Percentiles rank a stretch among this genome's conserved stretches.
These are phyloP conservation scores for Kodamaea alishanica DNA, from an alignment of 1,139 yeast species.

Conservation along the genomic window DNA sequence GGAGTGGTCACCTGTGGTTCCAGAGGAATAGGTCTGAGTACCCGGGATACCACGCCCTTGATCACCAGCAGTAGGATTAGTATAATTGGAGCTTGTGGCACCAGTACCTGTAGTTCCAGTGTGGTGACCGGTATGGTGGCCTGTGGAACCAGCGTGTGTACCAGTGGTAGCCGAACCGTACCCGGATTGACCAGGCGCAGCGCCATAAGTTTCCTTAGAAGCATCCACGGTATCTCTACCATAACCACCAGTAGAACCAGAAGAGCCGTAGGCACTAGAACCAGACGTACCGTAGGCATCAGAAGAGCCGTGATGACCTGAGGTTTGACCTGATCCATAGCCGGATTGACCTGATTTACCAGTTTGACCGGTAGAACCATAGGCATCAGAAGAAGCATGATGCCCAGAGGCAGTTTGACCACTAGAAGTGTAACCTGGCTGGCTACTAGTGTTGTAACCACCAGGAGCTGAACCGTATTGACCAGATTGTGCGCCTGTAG, in stretches of 20 bases:
- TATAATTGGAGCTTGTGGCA: no score
- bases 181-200: slow-evolving; percentile 1
- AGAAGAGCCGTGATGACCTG: slow-evolving; percentile 9
- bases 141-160: slow-evolving; percentile 2
- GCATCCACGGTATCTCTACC: not conserved
- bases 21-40: slow-evolving; percentile 10
- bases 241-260: slow-evolving; percentile 8
- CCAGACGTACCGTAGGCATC: slow-evolving; percentile 9
- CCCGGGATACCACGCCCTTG: slow-evolving; percentile 10
- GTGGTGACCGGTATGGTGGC: no score
- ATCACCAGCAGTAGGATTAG: no score
- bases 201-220: slow-evolving; percentile 3
- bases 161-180: slow-evolving; percentile 6
- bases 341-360: not conserved
- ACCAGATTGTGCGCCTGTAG: no score
- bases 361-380: slow-evolving; percentile 8
- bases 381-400: slow-evolving; percentile 6
- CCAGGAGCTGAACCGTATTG: slow-evolving; percentile 1
- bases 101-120: no score
- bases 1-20: slow-evolving; percentile 2
- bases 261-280: slow-evolving; percentile 11
- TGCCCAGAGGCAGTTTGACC: slow-evolving; percentile 8
- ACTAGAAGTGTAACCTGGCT: slow-evolving; percentile 7
- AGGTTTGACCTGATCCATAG: slow-evolving; percentile 1
- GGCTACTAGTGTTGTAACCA: slow-evolving; percentile 7